phyloP scores from a whole-genome alignment of 1,284 basidiomycete genomes.

The Ceratobasidium sp. region DNA sequence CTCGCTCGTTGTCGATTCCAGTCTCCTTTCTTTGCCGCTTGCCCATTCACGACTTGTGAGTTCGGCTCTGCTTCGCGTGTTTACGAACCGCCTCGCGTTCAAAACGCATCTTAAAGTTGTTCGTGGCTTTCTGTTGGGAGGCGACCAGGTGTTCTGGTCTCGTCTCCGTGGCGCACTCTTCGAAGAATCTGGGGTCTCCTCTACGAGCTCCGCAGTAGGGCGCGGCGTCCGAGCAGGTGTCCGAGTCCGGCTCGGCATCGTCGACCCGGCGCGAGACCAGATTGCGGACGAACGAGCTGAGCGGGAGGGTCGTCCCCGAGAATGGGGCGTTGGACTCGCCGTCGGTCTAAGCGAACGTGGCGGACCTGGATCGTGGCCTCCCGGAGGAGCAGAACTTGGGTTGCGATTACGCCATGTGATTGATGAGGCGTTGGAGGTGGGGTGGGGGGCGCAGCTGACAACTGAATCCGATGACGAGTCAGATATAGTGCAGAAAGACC shows the following conservation, averaged over 20 bases:
- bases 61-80: slow-evolving; percentile 40
- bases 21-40: slow-evolving; percentile 63
- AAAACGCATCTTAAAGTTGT: slow-evolving; percentile 69
- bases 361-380: slow-evolving; percentile 68
- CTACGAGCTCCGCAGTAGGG: slow-evolving; percentile 54
- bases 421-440: slow-evolving; percentile 66
- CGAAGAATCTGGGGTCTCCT: slow-evolving; percentile 59
- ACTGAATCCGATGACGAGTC: slow-evolving; percentile 38
- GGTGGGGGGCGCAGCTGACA: slow-evolving; percentile 43
- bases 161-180: slow-evolving; percentile 71
- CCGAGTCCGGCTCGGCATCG: slow-evolving; percentile 38
- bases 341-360: slow-evolving; percentile 70
- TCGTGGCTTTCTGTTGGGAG: slow-evolving; percentile 71
- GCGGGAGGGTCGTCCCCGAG: slow-evolving; percentile 13
- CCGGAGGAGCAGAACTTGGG: slow-evolving; percentile 80
- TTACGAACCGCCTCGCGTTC: slow-evolving; percentile 58
- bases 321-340: slow-evolving; percentile 78
- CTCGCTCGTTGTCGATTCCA: slow-evolving; percentile 60
- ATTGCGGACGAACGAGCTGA: slow-evolving; percentile 35
- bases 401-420: slow-evolving; percentile 81
- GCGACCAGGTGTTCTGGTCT: slow-evolving; percentile 68
- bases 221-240: slow-evolving; percentile 44
- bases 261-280: slow-evolving; percentile 22
- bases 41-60: slow-evolving; percentile 52
- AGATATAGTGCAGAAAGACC: slow-evolving; percentile 40